A percentile compares a stretch with the other conserved stretches of the same genome.
Conservation (phyloP, 2,329 filamentous ascomycete species). For the Penicillium sp. region DNA sequence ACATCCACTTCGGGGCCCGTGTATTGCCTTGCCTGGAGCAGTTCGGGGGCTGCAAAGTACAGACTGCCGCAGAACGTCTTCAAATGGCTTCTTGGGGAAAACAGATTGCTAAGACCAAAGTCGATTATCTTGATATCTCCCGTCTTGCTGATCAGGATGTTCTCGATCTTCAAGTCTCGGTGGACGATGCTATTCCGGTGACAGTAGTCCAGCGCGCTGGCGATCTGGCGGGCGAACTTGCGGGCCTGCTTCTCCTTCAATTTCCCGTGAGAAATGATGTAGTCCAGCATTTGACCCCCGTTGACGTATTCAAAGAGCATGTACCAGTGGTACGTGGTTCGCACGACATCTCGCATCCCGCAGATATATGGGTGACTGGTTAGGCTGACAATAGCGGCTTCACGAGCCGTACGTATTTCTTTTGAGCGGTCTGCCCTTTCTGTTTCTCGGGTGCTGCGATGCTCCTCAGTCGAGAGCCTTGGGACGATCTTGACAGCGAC, state of each 20-base stretch:
- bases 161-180: conserved; percentile 96
- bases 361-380: conserved; percentile 95
- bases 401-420: conserved; percentile 88
- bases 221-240: conserved; percentile 96
- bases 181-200: conserved; percentile 98
- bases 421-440: conserved; percentile 94
- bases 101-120: conserved; percentile 94
- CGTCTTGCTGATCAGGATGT: conserved; percentile 97
- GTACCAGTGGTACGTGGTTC: conserved; percentile 98
- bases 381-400: conserved; percentile 92
- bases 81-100: conserved; percentile 75
- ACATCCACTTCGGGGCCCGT: conserved; percentile 95
- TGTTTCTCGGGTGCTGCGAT: conserved; percentile 65
- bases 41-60: conserved; percentile 93
- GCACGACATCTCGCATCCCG: conserved; percentile 88
- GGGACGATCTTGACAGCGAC: conserved; percentile 98
- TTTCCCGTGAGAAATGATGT: conserved; percentile 96
- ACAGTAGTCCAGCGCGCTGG: conserved; percentile 93
- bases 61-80: conserved; percentile 98
- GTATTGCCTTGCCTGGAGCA: conserved; percentile 89
- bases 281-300: conserved; percentile 98
- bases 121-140: conserved; percentile 99
- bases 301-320: conserved; percentile 99
- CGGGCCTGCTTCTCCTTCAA: conserved; percentile 97
- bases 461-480: conserved; percentile 80